phyloP scores from a whole-genome alignment of 2,329 filamentous ascomycete species.

The Xylaria sp. region DNA sequence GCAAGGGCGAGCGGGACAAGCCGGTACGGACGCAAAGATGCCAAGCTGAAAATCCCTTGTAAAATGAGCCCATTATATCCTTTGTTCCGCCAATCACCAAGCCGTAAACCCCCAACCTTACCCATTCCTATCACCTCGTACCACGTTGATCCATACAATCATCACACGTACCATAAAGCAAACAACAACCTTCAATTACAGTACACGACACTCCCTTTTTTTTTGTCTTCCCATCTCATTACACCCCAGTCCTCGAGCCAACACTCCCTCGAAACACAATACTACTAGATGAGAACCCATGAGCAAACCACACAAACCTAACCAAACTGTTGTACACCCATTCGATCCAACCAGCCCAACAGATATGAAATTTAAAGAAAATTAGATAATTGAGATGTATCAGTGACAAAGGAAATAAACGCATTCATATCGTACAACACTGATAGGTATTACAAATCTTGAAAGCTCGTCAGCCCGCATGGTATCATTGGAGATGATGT shows the following conservation, averaged over 20 bases:
- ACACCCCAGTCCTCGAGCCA: slow-evolving; percentile 2
- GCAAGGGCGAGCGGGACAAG: background rate
- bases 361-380: background rate
- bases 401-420: background rate
- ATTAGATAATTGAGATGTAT: slow-evolving; percentile 17
- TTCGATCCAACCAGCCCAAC: background rate
- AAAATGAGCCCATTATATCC: background rate
- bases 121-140: slow-evolving; percentile 31
- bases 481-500: background rate
- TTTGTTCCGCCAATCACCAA: slow-evolving; percentile 12
- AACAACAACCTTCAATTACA: background rate
- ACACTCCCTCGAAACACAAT: background rate
- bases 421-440: slow-evolving; percentile 6
- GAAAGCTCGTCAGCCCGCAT: background rate
- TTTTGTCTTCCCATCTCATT: no score
- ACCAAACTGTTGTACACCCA: background rate
- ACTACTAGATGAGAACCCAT: no score
- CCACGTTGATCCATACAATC: slow-evolving; percentile 30
- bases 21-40: background rate
- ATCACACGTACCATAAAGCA: slow-evolving; percentile 1
- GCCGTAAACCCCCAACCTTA: slow-evolving; percentile 4
- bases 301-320: no score
- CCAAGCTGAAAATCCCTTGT: background rate
- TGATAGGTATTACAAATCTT: background rate
- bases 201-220: background rate